Evolutionary conservation across 2,329 filamentous ascomycete genomes (phyloP).

Genomic region (Neopestalotiopsis sp.): DNA sequence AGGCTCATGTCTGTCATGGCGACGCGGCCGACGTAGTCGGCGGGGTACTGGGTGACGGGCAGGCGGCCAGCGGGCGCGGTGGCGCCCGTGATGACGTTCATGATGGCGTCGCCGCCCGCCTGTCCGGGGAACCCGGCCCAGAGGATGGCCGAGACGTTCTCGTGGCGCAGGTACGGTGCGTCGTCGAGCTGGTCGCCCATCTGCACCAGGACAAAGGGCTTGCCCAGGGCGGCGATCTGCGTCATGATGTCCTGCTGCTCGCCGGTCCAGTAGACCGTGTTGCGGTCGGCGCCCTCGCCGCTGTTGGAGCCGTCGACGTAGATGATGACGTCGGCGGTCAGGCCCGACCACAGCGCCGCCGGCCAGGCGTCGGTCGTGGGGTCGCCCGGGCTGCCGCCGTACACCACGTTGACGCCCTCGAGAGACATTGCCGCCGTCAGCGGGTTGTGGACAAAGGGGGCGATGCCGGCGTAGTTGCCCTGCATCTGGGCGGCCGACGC

Average conservation of each 20-base stretch:
- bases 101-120: constrained; percentile 53
- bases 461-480: constrained; percentile 51
- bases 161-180: constrained; percentile 46
- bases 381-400: constrained; percentile 37
- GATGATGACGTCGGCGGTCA: constrained; percentile 55
- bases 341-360: constrained; percentile 43
- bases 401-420: constrained; percentile 52
- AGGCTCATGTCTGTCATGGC: constrained; percentile 56
- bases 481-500: constrained; percentile 31
- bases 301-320: constrained; percentile 60
- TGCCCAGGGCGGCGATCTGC: constrained; percentile 41
- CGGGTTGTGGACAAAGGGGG: constrained; percentile 61
- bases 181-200: constrained; percentile 56
- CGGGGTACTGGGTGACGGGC: constrained; percentile 54
- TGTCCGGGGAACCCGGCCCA: constrained; percentile 60
- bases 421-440: constrained; percentile 56
- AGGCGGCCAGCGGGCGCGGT: constrained; percentile 51
- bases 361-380: constrained; percentile 37
- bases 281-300: constrained; percentile 56
- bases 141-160: constrained; percentile 50
- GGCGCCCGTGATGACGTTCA: constrained; percentile 53
- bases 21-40: constrained; percentile 47
- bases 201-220: constrained; percentile 57
- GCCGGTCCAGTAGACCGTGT: constrained; percentile 55
- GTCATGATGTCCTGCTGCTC: constrained; percentile 57